phyloP scores from a whole-genome alignment of 2,329 filamentous ascomycete genomes.

The Fusarium dlaminii region DNA sequence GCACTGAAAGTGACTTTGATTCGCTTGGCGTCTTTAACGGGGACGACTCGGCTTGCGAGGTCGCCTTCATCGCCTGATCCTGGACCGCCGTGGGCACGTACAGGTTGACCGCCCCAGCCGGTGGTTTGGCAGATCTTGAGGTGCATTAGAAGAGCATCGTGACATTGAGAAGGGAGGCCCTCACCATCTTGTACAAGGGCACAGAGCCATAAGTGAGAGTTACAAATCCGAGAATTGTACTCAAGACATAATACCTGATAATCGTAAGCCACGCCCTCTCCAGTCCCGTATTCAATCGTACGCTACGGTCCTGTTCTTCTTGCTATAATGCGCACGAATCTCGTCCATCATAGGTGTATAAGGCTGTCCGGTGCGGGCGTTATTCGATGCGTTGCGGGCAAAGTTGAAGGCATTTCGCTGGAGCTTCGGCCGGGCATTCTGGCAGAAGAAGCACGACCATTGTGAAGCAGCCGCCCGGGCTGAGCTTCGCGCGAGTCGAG shows the following conservation, averaged over 20 bases:
- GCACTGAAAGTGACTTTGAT: slow-evolving; percentile 97
- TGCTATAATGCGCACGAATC: slow-evolving; percentile 70
- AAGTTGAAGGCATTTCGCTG: slow-evolving; percentile 38
- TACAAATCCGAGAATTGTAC: slow-evolving; percentile 80
- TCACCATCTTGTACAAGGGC: slow-evolving; percentile 86
- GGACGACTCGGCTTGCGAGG: slow-evolving; percentile 79
- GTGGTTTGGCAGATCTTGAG: slow-evolving; percentile 81
- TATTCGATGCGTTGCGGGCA: slow-evolving; percentile 47
- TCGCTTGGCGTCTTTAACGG: slow-evolving; percentile 81
- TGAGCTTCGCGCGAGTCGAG: slow-evolving; percentile 49
- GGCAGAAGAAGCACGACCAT: slow-evolving; percentile 53
- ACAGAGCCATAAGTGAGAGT: slow-evolving; percentile 85
- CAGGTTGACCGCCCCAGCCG: slow-evolving; percentile 91
- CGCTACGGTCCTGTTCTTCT: slow-evolving; percentile 72
- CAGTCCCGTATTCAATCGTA: slow-evolving; percentile 25
- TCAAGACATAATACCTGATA: slow-evolving; percentile 76
- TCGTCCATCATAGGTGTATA: slow-evolving; percentile 65
- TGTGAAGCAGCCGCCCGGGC: slow-evolving; percentile 38
- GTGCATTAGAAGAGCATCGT: not conserved
- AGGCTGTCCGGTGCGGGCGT: slow-evolving; percentile 38
- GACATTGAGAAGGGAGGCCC: slow-evolving; percentile 1
- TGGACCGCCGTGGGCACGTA: slow-evolving; percentile 74
- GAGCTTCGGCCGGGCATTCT: slow-evolving; percentile 44
- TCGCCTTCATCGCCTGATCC: slow-evolving; percentile 64
- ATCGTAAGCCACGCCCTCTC: slow-evolving; percentile 26